phyloP scores from a whole-genome alignment of 1,284 basidiomycete genomes.

The Sphagnurus paluster region DNA sequence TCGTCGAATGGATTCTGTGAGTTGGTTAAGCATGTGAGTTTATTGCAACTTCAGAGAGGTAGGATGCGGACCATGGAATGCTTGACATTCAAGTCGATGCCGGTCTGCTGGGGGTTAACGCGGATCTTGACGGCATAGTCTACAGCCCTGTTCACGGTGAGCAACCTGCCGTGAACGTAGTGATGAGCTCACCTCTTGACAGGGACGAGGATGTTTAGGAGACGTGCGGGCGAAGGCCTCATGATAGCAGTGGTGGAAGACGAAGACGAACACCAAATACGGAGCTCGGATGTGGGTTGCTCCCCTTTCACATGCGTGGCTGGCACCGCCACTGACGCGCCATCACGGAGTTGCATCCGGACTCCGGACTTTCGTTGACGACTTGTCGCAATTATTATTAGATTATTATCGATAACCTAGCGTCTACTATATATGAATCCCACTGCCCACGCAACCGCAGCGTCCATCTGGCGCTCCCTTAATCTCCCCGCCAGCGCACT shows the following conservation, averaged over 20 bases:
- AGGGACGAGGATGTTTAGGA: slow-evolving; percentile 89
- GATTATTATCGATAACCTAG: no score
- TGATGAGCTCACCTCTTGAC: slow-evolving; percentile 73
- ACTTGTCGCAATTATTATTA: no score
- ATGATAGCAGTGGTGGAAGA: slow-evolving; percentile 46
- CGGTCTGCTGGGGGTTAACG: slow-evolving; percentile 88
- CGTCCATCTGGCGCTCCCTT: no score
- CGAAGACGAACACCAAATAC: slow-evolving; percentile 7
- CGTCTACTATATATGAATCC: no score
- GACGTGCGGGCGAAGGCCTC: slow-evolving; percentile 70
- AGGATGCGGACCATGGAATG: slow-evolving; percentile 84
- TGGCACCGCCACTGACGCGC: no score
- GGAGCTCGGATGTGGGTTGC: slow-evolving; percentile 16
- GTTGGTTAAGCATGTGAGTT: no score
- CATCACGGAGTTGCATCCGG: no score
- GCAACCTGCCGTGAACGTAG: slow-evolving; percentile 15
- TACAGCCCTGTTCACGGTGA: slow-evolving; percentile 51
- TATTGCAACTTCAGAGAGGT: no score
- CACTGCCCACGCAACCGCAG: no score
- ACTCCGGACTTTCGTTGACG: no score
- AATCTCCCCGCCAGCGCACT: no score
- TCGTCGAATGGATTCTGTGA: slow-evolving; percentile 93
- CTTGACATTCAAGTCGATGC: slow-evolving; percentile 93
- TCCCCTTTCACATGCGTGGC: slow-evolving; percentile 15
- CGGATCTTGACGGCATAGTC: slow-evolving; percentile 94